Evolutionary conservation across 23 red algal species (phyloP).

Genomic region (Gracilaria gracilis): DNA sequence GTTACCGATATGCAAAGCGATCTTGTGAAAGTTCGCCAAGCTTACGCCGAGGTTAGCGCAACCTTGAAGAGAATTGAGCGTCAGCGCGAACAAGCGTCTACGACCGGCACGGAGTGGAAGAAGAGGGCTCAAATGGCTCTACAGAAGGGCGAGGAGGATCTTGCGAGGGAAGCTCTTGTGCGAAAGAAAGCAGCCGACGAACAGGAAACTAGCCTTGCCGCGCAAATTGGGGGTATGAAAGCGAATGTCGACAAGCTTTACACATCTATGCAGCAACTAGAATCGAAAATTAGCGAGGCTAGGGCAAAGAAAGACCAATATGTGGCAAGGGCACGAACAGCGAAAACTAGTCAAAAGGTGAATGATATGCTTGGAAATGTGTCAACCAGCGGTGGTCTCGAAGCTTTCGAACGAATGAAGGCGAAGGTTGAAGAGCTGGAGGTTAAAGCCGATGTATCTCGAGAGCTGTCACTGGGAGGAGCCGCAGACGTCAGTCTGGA

Average conservation of each 20-base stretch:
- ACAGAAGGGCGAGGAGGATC: slow-evolving; percentile 94
- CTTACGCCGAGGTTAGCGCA: slow-evolving; percentile 98
- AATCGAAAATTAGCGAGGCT: slow-evolving; percentile 93
- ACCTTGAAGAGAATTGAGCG: slow-evolving; percentile 92
- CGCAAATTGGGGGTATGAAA: slow-evolving; percentile 79
- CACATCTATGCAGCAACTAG: slow-evolving; percentile 90
- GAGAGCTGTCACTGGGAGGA: slow-evolving; percentile 76
- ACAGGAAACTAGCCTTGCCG: slow-evolving; percentile 68
- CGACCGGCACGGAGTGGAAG: slow-evolving; percentile 90
- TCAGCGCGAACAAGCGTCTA: slow-evolving; percentile 88
- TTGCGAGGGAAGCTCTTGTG: slow-evolving; percentile 92
- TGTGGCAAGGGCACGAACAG: slow-evolving; percentile 91
- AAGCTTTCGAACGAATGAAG: slow-evolving; percentile 98
- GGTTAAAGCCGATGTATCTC: slow-evolving; percentile 83
- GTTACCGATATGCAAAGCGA: slow-evolving; percentile 94
- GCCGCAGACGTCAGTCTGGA: slow-evolving; percentile 84
- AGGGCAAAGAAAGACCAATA: slow-evolving; percentile 96
- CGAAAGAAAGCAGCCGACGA: slow-evolving; percentile 91
- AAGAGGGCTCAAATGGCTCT: slow-evolving; percentile 96
- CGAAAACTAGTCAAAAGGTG: slow-evolving; percentile 94
- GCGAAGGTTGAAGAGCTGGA: slow-evolving; percentile 97
- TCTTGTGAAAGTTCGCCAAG: slow-evolving; percentile 95
- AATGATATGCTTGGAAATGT: slow-evolving; percentile 98
- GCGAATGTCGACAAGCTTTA: slow-evolving; percentile 94
- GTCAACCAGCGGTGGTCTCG: slow-evolving; percentile 73